phyloP scores from a whole-genome alignment of 352 stramenopile species.

The Achlya hypogyna region DNA sequence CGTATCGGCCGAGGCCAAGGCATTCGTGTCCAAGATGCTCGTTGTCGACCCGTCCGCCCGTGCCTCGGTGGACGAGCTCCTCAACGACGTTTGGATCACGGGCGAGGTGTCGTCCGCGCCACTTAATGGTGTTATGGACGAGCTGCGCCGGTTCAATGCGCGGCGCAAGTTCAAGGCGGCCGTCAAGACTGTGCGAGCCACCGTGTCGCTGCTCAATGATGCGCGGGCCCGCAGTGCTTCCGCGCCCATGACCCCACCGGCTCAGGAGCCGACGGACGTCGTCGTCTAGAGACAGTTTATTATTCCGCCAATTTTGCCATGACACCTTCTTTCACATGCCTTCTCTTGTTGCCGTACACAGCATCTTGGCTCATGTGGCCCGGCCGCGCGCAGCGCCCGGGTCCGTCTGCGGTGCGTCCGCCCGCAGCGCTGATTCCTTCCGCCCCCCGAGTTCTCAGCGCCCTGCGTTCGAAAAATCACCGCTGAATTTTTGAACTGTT shows the following conservation, averaged over 20 bases:
- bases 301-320: background rate
- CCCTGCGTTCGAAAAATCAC: too few species aligned
- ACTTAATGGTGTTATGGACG: conserved; percentile 75
- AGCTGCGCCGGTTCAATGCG: conserved; percentile 90
- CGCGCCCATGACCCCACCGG: background rate
- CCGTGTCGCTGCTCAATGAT: conserved; percentile 41
- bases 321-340: background rate
- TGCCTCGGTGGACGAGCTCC: conserved; percentile 51
- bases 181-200: conserved; percentile 83
- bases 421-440: too few species aligned
- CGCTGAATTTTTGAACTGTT: too few species aligned
- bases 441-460: too few species aligned
- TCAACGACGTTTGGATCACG: conserved; percentile 80
- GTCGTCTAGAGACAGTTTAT: background rate
- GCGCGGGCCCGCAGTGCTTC: background rate
- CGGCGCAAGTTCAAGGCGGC: conserved; percentile 91
- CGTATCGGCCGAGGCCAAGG: conserved; percentile 89
- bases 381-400: too few species aligned
- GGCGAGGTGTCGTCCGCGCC: conserved; percentile 51
- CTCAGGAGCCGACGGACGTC: background rate
- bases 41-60: conserved; percentile 79
- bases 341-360: too few species aligned
- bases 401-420: too few species aligned
- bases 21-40: conserved; percentile 91
- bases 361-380: too few species aligned